Conservation (phyloP, 805 yeast species). For the Candida germanica region DNA sequence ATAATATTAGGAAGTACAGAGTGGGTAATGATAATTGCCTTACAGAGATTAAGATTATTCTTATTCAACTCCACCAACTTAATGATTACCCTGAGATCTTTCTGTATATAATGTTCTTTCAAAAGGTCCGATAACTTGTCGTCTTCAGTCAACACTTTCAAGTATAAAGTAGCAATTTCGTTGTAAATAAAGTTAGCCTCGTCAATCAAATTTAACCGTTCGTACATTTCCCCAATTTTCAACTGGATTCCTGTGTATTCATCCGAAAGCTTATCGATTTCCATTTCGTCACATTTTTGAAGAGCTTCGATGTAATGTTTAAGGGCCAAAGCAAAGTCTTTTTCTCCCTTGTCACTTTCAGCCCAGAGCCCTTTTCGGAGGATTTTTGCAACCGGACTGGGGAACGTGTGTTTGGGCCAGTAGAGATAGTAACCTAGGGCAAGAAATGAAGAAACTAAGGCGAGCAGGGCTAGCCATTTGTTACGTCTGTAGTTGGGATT, state of each 20-base stretch:
- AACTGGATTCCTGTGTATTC: slow-evolving; percentile 90
- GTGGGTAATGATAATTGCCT: slow-evolving; percentile 60
- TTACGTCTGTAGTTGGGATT: slow-evolving; percentile 5
- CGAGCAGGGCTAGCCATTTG: not conserved
- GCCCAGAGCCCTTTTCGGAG: slow-evolving; percentile 80
- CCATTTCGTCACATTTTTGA: slow-evolving; percentile 53
- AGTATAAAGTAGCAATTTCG: slow-evolving; percentile 60
- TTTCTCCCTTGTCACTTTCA: slow-evolving; percentile 65
- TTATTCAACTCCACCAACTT: slow-evolving; percentile 60
- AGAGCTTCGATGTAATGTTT: slow-evolving; percentile 73
- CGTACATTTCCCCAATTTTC: slow-evolving; percentile 85
- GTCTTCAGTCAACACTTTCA: slow-evolving; percentile 44
- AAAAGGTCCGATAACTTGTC: slow-evolving; percentile 14
- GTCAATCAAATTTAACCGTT: slow-evolving; percentile 54
- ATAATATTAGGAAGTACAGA: slow-evolving; percentile 65
- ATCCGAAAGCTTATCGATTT: slow-evolving; percentile 59
- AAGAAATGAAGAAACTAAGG: not conserved
- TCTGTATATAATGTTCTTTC: slow-evolving; percentile 61
- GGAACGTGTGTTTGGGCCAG: slow-evolving; percentile 71
- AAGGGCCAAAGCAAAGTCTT: slow-evolving; percentile 66
- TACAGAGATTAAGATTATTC: slow-evolving; percentile 46
- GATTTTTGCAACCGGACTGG: slow-evolving; percentile 64
- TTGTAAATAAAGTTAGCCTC: slow-evolving; percentile 68
- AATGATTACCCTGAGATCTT: slow-evolving; percentile 66
- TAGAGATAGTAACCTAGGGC: slow-evolving; percentile 33